phyloP scores from a whole-genome alignment of 805 yeast genomes.

The Tetrapisispora arboricola region DNA sequence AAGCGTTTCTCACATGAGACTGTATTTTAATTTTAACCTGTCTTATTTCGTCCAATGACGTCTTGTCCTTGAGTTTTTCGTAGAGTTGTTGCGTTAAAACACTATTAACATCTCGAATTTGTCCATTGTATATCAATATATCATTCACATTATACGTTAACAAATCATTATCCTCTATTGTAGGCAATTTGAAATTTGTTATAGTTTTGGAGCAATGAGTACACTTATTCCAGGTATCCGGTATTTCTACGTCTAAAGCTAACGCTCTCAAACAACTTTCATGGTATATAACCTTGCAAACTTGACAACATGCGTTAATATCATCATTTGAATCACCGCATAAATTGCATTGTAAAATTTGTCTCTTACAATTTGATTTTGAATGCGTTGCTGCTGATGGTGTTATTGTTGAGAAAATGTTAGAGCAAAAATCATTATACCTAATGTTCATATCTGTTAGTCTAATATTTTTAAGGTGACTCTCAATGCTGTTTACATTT shows the following conservation, averaged over 20 bases:
- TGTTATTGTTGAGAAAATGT: too few species aligned
- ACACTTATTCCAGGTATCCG: slow-evolving; percentile 15
- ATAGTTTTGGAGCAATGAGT: slow-evolving; percentile 8
- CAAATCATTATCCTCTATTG: not conserved
- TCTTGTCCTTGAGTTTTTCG: slow-evolving; percentile 3
- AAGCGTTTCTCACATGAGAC: slow-evolving; percentile 40
- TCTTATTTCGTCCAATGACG: slow-evolving; percentile 4
- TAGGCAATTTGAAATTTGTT: slow-evolving; percentile 1
- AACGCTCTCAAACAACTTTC: slow-evolving; percentile 16
- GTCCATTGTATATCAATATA: slow-evolving; percentile 5
- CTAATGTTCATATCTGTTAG: too few species aligned
- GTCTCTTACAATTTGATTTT: not conserved
- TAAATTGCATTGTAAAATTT: slow-evolving; percentile 6
- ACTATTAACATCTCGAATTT: slow-evolving; percentile 6
- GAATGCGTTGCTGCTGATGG: too few species aligned
- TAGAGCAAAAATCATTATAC: too few species aligned
- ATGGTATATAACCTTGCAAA: slow-evolving; percentile 15
- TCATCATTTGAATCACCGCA: slow-evolving; percentile 13
- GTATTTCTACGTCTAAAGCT: slow-evolving; percentile 17
- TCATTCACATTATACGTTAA: not conserved
- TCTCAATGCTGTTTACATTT: too few species aligned
- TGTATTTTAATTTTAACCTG: slow-evolving; percentile 51
- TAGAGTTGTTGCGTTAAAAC: not conserved
- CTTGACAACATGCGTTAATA: slow-evolving; percentile 9
- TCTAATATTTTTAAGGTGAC: too few species aligned